Evolutionary conservation across 495 filamentous ascomycete species (phyloP).

Genomic region (Hypoxylon subgilvum): DNA sequence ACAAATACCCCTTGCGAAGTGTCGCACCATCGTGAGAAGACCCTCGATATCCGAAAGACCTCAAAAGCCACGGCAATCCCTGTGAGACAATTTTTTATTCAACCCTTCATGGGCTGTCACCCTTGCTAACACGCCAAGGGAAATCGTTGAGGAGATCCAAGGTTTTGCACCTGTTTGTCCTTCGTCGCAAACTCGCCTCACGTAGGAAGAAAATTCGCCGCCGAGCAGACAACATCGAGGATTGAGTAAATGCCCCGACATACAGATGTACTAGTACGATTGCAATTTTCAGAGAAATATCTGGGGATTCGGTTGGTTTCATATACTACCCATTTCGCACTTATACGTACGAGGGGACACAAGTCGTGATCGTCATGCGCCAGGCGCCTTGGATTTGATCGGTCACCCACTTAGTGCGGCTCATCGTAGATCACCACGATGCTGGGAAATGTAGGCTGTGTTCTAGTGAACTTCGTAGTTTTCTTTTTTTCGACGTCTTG

Average conservation of each 20-base stretch:
- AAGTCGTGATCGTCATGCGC: neutral
- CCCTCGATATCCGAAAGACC: neutral
- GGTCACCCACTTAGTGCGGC: conserved; percentile 6
- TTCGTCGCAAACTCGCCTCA: conserved; percentile 1
- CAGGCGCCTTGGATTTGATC: conserved; percentile 14
- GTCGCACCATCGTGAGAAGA: conserved; percentile 17
- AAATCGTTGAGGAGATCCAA: conserved; percentile 14
- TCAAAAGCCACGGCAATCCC: conserved; percentile 8
- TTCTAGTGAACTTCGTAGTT: conserved; percentile 5
- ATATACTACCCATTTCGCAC: neutral
- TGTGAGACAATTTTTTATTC: conserved; percentile 32
- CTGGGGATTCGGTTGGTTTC: neutral
- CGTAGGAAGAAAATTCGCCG: neutral
- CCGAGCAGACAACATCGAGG: conserved; percentile 4
- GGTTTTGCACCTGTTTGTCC: conserved; percentile 1
- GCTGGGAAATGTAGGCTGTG: neutral
- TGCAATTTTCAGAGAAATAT: no score
- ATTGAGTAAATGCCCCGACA: no score
- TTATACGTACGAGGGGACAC: neutral
- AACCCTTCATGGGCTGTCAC: conserved; percentile 19
- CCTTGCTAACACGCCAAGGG: conserved; percentile 8
- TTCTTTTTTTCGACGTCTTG: conserved; percentile 14
- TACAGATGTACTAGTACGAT: no score
- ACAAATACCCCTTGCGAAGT: neutral
- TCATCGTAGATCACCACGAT: conserved; percentile 20